Evolutionary conservation across 768 basidiomycete genomes (phyloP).

Genomic region (Mycena epipterygia): DNA sequence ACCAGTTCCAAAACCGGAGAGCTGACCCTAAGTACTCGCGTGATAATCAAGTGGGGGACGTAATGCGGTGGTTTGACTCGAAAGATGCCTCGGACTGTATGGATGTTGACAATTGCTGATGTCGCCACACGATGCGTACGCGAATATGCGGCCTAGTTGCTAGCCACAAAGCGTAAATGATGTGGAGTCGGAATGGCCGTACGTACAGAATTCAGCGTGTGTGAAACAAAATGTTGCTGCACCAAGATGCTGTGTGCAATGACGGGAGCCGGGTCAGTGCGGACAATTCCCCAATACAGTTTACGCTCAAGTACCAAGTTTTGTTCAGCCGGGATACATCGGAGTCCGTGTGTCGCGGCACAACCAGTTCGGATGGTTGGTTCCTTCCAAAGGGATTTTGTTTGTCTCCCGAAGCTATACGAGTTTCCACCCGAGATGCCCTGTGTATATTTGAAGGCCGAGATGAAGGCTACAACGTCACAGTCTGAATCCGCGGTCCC

Average conservation of each 20-base stretch:
- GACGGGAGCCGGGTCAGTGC: neutral
- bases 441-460: neutral
- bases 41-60: neutral
- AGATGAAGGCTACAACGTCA: neutral
- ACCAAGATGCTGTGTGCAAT: neutral
- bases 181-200: neutral
- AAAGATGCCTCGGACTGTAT: too few relatives aligned
- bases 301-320: neutral
- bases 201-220: neutral
- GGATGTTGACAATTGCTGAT: neutral
- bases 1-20: neutral
- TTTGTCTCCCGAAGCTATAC: constrained; percentile 16
- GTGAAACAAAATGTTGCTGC: neutral
- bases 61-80: too few relatives aligned
- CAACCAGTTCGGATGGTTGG: neutral
- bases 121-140: neutral
- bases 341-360: neutral
- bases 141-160: neutral
- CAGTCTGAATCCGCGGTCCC: constrained; percentile 27
- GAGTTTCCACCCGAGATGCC: neutral
- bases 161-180: neutral
- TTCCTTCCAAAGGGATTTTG: neutral
- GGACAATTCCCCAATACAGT: neutral
- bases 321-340: neutral
- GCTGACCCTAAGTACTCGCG: neutral